Base-by-base conservation (phyloP, 1,139 yeast genomes). In the Geotrichum candidum region DNA sequence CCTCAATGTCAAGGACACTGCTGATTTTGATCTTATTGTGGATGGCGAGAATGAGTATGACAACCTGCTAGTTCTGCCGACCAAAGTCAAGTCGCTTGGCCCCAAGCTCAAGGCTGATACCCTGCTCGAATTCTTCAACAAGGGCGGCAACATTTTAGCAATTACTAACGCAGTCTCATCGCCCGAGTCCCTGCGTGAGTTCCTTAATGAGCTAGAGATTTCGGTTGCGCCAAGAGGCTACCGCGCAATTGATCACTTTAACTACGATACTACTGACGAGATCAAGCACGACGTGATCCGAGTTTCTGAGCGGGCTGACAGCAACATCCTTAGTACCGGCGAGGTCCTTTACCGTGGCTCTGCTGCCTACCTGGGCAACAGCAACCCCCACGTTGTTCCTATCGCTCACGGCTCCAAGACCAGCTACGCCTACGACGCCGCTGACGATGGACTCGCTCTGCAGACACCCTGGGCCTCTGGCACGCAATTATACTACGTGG, bases 121-220 rank as follows among this genome's bases (percentile, higher is more conserved):
- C 27, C 68, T 87, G 57, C 68, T 85, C 59, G 78, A 83, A 53
- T 90, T 85, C 69, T 79, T 86, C 67, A 76, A 82, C 69, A 77
- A 77, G 23, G 89, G 92, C 53, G 97, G 97, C 64, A 88, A 91
- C 72, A 72, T 94, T 18, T 72, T 94, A 41, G 83, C 87, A 23
- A 78, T 90, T 35, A 80, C 86, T 0, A 76, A 81, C 25, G 80
- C 85, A 38, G 68, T 70, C 33, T 87, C 87, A n/a, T 77, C 85
- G 33, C 89, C 95, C 35, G 91, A 88, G 56, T 83, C 87, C 27
- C 75, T 87, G 41, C 82, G 91, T 64, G 77, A 81, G 5, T 87
- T 88, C 69, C 81, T 90, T 69, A 84, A 86, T 68, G 92, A 92
- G 73, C 76, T 91, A 67, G 99, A 97, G 35, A 86, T 95, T 60